phyloP scores from a whole-genome alignment of 2,329 filamentous ascomycete genomes.

The Claviceps lovelessii region DNA sequence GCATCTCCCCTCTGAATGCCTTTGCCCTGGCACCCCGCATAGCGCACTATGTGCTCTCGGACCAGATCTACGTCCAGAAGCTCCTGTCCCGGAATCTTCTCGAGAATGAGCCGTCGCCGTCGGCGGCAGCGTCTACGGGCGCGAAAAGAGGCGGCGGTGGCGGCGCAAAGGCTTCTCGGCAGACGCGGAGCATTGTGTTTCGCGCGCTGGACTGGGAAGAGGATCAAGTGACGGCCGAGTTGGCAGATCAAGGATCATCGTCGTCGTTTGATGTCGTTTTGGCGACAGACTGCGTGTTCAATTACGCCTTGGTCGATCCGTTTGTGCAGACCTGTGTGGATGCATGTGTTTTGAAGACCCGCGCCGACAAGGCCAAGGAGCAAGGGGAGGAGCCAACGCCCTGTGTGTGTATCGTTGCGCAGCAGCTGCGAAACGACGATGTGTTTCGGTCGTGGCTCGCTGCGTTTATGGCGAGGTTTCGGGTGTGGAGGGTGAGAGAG shows the following conservation, averaged over 20 bases:
- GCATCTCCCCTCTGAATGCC: slow-evolving; percentile 68
- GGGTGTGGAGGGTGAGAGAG: slow-evolving; percentile 60
- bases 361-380: not conserved
- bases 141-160: not conserved
- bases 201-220: slow-evolving; percentile 72
- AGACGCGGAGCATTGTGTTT: slow-evolving; percentile 30
- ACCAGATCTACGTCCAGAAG: slow-evolving; percentile 73
- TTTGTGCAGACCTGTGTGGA: slow-evolving; percentile 73
- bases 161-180: not conserved
- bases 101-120: slow-evolving; percentile 32
- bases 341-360: slow-evolving; percentile 45
- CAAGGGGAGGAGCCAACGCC: slow-evolving; percentile 5
- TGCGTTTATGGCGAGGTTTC: slow-evolving; percentile 52
- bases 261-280: slow-evolving; percentile 56
- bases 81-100: slow-evolving; percentile 63
- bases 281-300: slow-evolving; percentile 92
- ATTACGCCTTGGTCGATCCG: slow-evolving; percentile 68
- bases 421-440: slow-evolving; percentile 73
- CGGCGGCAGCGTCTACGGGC: slow-evolving; percentile 4
- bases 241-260: slow-evolving; percentile 18
- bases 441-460: slow-evolving; percentile 74
- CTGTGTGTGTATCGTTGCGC: slow-evolving; percentile 67
- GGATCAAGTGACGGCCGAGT: slow-evolving; percentile 32
- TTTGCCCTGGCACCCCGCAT: slow-evolving; percentile 50
- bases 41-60: slow-evolving; percentile 60